Evolutionary conservation across 2,329 filamentous ascomycete genomes (phyloP).

Genomic region (Cytospora chrysosperma): DNA sequence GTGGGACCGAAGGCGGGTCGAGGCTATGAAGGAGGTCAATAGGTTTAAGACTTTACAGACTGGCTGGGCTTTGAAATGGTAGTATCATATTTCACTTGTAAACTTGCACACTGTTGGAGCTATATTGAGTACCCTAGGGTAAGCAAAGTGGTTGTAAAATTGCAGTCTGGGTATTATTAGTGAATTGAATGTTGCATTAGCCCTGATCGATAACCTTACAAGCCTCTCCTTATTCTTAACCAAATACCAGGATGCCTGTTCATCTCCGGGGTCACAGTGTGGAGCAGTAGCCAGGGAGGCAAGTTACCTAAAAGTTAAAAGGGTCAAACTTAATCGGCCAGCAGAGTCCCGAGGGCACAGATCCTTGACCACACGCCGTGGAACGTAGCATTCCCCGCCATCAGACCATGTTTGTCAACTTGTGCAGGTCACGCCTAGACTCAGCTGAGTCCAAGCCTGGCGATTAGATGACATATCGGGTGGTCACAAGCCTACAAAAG

Average conservation of each 20-base stretch:
- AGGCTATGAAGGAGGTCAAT: too few relatives aligned
- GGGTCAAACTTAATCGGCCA: background rate
- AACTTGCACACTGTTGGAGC: too few relatives aligned
- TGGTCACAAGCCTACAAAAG: background rate
- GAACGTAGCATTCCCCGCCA: constrained; percentile 1
- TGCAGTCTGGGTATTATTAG: too few relatives aligned
- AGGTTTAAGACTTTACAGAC: too few relatives aligned
- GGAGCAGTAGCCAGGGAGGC: background rate
- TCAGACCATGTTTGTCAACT: background rate
- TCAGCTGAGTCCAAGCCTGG: background rate
- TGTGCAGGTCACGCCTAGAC: background rate
- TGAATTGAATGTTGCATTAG: too few relatives aligned
- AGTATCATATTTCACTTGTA: too few relatives aligned
- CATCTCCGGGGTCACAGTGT: background rate
- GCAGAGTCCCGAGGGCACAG: background rate
- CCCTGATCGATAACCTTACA: background rate
- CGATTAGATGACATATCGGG: background rate
- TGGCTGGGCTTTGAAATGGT: too few relatives aligned
- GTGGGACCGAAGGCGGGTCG: too few relatives aligned
- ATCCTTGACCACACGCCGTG: background rate
- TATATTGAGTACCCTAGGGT: too few relatives aligned
- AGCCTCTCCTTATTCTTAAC: background rate
- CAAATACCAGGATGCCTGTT: background rate
- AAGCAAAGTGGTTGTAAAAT: too few relatives aligned
- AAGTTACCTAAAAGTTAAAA: too few relatives aligned